Evolutionary conservation across 768 basidiomycete genomes (phyloP).

Genomic region (Pleurotus eryngii): DNA sequence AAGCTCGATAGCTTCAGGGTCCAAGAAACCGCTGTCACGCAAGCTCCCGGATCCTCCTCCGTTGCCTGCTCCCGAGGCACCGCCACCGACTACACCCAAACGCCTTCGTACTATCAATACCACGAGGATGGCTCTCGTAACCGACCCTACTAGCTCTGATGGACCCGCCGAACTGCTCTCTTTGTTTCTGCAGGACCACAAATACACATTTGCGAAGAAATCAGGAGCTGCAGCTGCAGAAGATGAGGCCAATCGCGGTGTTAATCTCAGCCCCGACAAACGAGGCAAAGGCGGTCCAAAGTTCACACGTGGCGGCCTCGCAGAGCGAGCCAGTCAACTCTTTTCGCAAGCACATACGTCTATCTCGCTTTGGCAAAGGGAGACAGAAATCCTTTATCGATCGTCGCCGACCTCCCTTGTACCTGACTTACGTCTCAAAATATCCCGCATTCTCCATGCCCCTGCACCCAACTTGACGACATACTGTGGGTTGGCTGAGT

Average conservation of each 20-base stretch:
- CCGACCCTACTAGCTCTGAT: slow-evolving; percentile 48
- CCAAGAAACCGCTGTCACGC: slow-evolving; percentile 13
- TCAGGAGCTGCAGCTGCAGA: slow-evolving; percentile 19
- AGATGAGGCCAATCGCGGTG: slow-evolving; percentile 41
- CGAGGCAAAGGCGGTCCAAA: slow-evolving; percentile 37
- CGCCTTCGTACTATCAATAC: slow-evolving; percentile 46
- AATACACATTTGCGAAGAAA: slow-evolving; percentile 26
- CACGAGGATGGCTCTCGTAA: slow-evolving; percentile 50
- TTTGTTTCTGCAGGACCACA: slow-evolving; percentile 48
- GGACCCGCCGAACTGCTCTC: slow-evolving; percentile 49
- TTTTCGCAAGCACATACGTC: slow-evolving; percentile 43
- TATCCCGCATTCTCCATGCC: slow-evolving; percentile 39
- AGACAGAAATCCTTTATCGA: slow-evolving; percentile 35
- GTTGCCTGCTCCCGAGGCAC: slow-evolving; percentile 15
- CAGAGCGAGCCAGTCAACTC: slow-evolving; percentile 42
- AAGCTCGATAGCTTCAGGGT: neutral
- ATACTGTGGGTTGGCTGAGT: slow-evolving; percentile 38
- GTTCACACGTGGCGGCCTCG: slow-evolving; percentile 52
- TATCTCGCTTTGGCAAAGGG: slow-evolving; percentile 50
- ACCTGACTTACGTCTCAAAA: slow-evolving; percentile 41
- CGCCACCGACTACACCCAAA: slow-evolving; percentile 25
- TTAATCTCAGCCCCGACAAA: slow-evolving; percentile 61
- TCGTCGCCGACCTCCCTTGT: slow-evolving; percentile 22
- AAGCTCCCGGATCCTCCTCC: slow-evolving; percentile 26
- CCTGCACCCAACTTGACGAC: slow-evolving; percentile 23